These are phyloP conservation scores for Hapsidospora chrysogenum DNA, from an alignment of 495 filamentous ascomycete species.

Conservation along the genomic window DNA sequence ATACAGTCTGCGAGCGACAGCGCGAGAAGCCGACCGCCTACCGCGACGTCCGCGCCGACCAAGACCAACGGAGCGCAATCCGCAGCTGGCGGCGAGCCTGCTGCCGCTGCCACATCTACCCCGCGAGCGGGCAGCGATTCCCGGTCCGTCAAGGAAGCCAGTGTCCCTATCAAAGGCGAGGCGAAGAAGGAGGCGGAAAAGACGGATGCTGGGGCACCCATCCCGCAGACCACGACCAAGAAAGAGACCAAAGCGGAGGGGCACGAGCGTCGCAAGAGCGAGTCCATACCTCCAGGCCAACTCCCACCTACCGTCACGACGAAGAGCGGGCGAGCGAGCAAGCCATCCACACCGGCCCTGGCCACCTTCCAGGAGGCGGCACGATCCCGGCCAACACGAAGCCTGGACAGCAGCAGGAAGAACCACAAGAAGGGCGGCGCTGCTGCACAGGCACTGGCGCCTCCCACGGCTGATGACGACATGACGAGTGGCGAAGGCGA, in stretches of 20 bases:
- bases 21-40: conserved; percentile 38
- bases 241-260: conserved; percentile 20
- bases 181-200: conserved; percentile 9
- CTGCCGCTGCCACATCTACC: conserved; percentile 9
- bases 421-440: conserved; percentile 52
- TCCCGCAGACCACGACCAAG: conserved; percentile 4
- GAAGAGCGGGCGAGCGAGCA: conserved; percentile 41
- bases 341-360: conserved; percentile 43
- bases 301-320: conserved; percentile 21
- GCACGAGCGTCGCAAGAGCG: conserved; percentile 12
- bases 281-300: conserved; percentile 14
- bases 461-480: conserved; percentile 15
- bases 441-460: conserved; percentile 22
- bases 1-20: conserved; percentile 34
- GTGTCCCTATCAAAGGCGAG: conserved; percentile 17
- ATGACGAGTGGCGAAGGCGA: conserved; percentile 18
- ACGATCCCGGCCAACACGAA: conserved; percentile 12
- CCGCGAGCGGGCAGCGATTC: conserved; percentile 12
- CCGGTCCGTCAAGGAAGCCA: conserved; percentile 19
- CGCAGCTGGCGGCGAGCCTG: too few species aligned
- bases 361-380: conserved; percentile 31
- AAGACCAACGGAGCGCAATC: conserved; percentile 11
- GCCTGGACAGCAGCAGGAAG: conserved; percentile 32
- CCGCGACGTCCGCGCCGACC: conserved; percentile 39
- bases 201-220: not conserved